Base-by-base conservation (phyloP, 1,284 basidiomycete species). In the Ceratobasidium sp. region DNA sequence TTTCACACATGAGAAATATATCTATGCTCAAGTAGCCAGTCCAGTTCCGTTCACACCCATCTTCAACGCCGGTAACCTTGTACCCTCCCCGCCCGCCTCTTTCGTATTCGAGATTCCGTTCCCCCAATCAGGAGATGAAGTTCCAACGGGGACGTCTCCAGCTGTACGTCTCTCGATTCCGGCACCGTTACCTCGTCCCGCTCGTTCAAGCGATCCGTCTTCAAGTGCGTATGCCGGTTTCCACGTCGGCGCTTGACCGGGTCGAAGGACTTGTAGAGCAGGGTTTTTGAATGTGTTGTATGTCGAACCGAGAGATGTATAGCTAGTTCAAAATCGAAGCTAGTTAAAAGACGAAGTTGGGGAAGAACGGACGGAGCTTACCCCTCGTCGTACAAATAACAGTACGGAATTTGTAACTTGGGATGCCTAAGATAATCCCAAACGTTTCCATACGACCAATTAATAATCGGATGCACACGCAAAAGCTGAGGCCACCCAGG, bases 271-370 rank as follows among this genome's bases (percentile, higher is more conserved):
- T 79, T 66, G 82, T 46, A 81, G 65, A 67, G 80, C 89, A 0
- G 97, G 97, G 82, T 99, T 99, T 0, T 92, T 96, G 81, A 92
- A 92, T 0, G 98, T 99, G 85, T 99, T 98, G 85, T 91, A 95
- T 0, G 94, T 97, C 20, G 96, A 98, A 28, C 98, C 97, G 17
- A 99, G 89, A 2, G 96, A 98, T 0, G 98, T 99, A 84, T 98
- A 99, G 44, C 96, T 33, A 33, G 33, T 4, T 4, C 1, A 4
- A 33, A 2, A 33, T 33, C 1, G 4, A 33, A 33, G 1, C 4
- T 33, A 4, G 33, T 33, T 33, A 33, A 33, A 33, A 33, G 33
- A 33, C 4, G 33, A 33, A 33, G 4, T 33, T 33, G 33, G 33
- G 4, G 4, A 33, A 33, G 33, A 33, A 33, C 33, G 33, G 4